phyloP scores from a whole-genome alignment of 495 filamentous ascomycete genomes.

The Neurospora africana region DNA sequence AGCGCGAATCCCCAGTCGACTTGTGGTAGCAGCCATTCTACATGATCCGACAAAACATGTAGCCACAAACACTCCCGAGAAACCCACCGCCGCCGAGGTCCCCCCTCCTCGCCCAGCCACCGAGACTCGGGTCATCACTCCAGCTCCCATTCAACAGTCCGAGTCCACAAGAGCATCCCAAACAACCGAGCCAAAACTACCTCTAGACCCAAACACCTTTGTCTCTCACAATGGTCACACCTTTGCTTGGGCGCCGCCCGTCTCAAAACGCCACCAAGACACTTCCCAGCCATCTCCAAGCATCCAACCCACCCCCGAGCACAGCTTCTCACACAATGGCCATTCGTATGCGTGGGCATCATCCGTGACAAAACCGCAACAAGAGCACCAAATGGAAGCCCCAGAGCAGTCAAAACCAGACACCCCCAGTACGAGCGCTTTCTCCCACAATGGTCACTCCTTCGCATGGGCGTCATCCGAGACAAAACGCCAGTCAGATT shows the following conservation, averaged over 20 bases:
- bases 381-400: background rate
- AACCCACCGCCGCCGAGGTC: background rate
- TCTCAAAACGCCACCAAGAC: background rate
- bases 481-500: background rate
- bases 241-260: background rate
- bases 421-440: background rate
- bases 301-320: background rate
- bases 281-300: background rate
- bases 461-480: background rate
- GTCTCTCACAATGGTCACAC: background rate
- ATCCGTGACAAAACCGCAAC: background rate
- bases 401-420: background rate
- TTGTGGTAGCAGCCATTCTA: background rate
- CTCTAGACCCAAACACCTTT: background rate
- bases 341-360: background rate
- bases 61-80: background rate
- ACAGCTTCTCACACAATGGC: background rate
- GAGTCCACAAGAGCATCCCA: background rate
- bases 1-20: background rate
- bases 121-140: background rate
- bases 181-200: background rate
- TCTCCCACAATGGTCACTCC: background rate
- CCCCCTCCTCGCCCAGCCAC: background rate
- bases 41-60: background rate
- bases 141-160: background rate